A percentile compares a stretch with the other conserved stretches of the same genome.
Evolutionary conservation across 78 protist species (phyloP).

Genomic region (slime mould (Dictyostelium discoideum)): DNA sequence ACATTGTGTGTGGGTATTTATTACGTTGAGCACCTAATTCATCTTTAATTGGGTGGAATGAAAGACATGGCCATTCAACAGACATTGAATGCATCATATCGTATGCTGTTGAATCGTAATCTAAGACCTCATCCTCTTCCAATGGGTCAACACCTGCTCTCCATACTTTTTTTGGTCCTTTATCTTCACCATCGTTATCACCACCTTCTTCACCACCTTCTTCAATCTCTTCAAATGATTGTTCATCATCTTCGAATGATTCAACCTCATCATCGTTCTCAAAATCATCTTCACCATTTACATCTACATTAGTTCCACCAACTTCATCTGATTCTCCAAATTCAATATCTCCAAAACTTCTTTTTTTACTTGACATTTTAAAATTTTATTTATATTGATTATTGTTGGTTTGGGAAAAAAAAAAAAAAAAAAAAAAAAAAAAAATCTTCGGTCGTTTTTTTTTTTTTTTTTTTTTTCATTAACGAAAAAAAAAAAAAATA

Average conservation of each 20-base stretch:
- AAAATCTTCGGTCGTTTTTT: background rate
- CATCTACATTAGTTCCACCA: background rate
- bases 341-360: conserved; percentile 18
- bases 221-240: conserved; percentile 2
- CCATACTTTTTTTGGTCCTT: conserved; percentile 32
- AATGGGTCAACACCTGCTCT: conserved; percentile 64
- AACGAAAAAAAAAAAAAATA: background rate
- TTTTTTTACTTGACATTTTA: background rate
- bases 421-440: background rate
- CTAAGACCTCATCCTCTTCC: conserved; percentile 83
- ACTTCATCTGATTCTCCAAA: conserved; percentile 10
- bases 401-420: background rate
- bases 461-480: background rate
- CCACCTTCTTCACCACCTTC: conserved; percentile 53
- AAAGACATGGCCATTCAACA: conserved; percentile 96
- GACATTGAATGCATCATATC: conserved; percentile 87
- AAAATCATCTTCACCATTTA: conserved; percentile 4
- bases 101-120: conserved; percentile 90
- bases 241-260: conserved; percentile 18
- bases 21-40: conserved; percentile 86
- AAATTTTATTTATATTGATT: background rate
- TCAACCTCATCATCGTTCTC: conserved; percentile 49
- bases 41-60: conserved; percentile 92
- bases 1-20: conserved; percentile 86
- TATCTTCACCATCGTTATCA: background rate